phyloP scores from a whole-genome alignment of 1,139 yeast genomes.

The Yamadazyma oceani region DNA sequence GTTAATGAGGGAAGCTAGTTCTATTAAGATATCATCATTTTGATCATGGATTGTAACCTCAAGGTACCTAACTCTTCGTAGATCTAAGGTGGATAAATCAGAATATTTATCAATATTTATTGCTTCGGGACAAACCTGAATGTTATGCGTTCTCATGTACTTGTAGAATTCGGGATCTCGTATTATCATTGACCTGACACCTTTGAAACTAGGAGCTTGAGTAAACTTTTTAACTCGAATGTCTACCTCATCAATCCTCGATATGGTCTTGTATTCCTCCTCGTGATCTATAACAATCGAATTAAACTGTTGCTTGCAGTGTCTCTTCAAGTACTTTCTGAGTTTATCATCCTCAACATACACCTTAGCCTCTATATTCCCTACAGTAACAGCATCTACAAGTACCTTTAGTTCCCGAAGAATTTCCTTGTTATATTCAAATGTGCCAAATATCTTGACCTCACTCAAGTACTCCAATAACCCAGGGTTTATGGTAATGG shows the following conservation, averaged over 20 bases:
- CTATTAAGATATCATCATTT: slow-evolving; percentile 3
- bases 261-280: slow-evolving; percentile 2
- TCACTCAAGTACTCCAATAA: slow-evolving; percentile 24
- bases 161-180: slow-evolving; percentile 7
- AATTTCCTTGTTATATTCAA: slow-evolving; percentile 32
- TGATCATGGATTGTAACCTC: slow-evolving; percentile 6
- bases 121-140: slow-evolving; percentile 6
- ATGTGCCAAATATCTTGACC: slow-evolving; percentile 21
- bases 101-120: slow-evolving; percentile 8
- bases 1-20: slow-evolving; percentile 5
- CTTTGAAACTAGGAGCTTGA: slow-evolving; percentile 1
- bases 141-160: slow-evolving; percentile 1
- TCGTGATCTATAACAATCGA: slow-evolving; percentile 12
- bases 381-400: neutral
- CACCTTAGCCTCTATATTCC: slow-evolving; percentile 5
- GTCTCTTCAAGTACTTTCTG: slow-evolving; percentile 8
- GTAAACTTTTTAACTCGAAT: slow-evolving; percentile 5
- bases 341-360: slow-evolving; percentile 10
- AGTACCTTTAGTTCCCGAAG: slow-evolving; percentile 18
- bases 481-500: slow-evolving; percentile 29
- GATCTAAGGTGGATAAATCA: slow-evolving; percentile 6
- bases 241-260: slow-evolving; percentile 11
- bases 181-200: slow-evolving; percentile 3
- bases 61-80: slow-evolving; percentile 6
- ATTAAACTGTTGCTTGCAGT: slow-evolving; percentile 2